Base-by-base conservation (phyloP, 768 basidiomycete genomes). In the Mycena metata region DNA sequence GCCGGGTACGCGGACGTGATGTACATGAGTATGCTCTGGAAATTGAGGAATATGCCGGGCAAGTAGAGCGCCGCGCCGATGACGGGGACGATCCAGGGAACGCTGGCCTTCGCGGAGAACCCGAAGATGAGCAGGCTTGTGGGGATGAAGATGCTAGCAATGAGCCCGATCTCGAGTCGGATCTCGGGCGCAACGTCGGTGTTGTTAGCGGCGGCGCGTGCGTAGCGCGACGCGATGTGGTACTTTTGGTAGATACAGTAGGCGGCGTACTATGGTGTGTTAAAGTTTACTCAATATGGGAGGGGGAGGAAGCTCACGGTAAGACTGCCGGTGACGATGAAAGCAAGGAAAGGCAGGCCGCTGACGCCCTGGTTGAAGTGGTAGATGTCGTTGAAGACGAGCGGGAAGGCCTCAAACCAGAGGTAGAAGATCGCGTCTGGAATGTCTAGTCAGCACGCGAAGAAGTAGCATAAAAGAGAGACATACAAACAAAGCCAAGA, bases 81-180 rank as follows among this genome's bases (percentile, higher is more conserved):
- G 66, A 78, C 71, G n/a, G 79, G 78, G 2, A 74, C 75, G 39
- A 80, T 80, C 79, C 79, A 80, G 55, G 76, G 78, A 0, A 80
- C 61, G 60, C 61, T 69, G 26, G 69, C 55, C 12, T 67, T 69
- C 23, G 75, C 72, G 19, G 79, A 74, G 70, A 76, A 78, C 46
- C 79, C 79, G 69, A 80, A 80, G 72, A 76, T 75, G 68, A 80
- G 76, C 58, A 81, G 67, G 36, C 69, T 74, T n/a, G 76, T 72
- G 0, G 79, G 79, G 24, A 81, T 74, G 66, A 78, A 68, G 24
- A 77, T 33, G n/a, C 72, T 72, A 16, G 76, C 79, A 12, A 80
- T 43, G 33, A 81, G 73, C 10, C 78, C 79, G 41, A 77, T 51
- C 24, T 77, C 77, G 64, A 81, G 76, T 17, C 77, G 76, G n/a